These are phyloP conservation scores for Metschnikowia noctiluminum DNA, from an alignment of 805 yeast species.

Conservation along the genomic window DNA sequence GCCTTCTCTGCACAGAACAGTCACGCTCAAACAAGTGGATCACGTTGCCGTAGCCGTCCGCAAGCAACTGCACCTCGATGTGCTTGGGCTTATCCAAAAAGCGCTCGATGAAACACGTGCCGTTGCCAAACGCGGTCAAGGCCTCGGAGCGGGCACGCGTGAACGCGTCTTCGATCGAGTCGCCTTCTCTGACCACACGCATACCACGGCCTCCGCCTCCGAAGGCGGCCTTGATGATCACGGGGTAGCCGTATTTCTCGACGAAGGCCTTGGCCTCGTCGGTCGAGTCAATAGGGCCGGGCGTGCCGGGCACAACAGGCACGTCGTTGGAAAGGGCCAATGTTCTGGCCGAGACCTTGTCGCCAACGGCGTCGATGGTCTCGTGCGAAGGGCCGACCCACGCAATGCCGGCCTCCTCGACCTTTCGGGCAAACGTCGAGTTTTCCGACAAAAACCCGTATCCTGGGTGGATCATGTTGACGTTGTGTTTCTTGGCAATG, in stretches of 20 bases:
- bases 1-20: conserved; percentile 99
- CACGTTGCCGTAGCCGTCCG: conserved; percentile 91
- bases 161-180: conserved; percentile 87
- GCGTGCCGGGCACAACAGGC: conserved; percentile 97
- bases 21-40: conserved; percentile 96
- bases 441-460: conserved; percentile 79
- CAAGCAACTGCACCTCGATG: conserved; percentile 94
- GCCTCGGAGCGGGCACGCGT: conserved; percentile 94
- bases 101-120: conserved; percentile 96
- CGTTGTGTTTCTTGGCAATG: conserved; percentile 55
- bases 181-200: conserved; percentile 98
- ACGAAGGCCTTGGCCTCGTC: conserved; percentile 81
- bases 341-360: conserved; percentile 90
- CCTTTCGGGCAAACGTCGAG: conserved; percentile 89
- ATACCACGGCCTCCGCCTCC: conserved; percentile 99
- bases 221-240: conserved; percentile 96
- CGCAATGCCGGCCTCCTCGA: conserved; percentile 83
- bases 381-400: conserved; percentile 93
- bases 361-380: conserved; percentile 94
- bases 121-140: conserved; percentile 93
- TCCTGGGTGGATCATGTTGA: conserved; percentile 40
- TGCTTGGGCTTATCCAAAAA: conserved; percentile 95
- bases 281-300: conserved; percentile 85
- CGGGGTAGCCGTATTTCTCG: conserved; percentile 85
- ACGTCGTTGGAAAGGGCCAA: conserved; percentile 79